Conservation (phyloP, 257 asterid species). For the Parsonsia alboflavescens region DNA sequence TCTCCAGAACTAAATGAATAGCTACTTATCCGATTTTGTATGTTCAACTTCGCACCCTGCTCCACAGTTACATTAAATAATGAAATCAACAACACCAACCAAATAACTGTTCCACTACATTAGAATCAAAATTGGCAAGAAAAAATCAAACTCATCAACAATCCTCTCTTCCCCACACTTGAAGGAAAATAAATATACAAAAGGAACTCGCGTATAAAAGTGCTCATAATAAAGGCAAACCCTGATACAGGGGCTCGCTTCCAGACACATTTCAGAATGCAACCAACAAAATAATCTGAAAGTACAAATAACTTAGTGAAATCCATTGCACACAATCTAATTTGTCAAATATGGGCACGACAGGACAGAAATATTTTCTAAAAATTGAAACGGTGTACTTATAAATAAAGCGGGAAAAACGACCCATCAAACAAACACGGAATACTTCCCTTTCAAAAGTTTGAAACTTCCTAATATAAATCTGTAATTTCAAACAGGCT, state of each 20-base stretch:
- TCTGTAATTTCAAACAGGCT: too few species aligned
- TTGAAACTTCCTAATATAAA: neutral
- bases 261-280: neutral
- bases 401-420: neutral
- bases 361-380: neutral
- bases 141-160: neutral
- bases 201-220: neutral
- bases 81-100: neutral
- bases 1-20: slow-evolving; percentile 43
- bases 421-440: neutral
- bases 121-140: neutral
- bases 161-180: neutral
- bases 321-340: neutral
- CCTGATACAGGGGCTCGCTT: neutral
- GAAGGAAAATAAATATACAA: neutral
- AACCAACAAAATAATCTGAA: neutral
- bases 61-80: slow-evolving; percentile 7
- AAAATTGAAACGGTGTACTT: neutral
- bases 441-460: neutral
- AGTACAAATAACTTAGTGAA: neutral
- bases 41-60: slow-evolving; percentile 72
- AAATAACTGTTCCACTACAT: neutral
- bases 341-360: neutral
- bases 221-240: neutral
- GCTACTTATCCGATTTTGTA: slow-evolving; percentile 49